phyloP scores from a whole-genome alignment of 768 basidiomycete species.

The Obba rivulosa region DNA sequence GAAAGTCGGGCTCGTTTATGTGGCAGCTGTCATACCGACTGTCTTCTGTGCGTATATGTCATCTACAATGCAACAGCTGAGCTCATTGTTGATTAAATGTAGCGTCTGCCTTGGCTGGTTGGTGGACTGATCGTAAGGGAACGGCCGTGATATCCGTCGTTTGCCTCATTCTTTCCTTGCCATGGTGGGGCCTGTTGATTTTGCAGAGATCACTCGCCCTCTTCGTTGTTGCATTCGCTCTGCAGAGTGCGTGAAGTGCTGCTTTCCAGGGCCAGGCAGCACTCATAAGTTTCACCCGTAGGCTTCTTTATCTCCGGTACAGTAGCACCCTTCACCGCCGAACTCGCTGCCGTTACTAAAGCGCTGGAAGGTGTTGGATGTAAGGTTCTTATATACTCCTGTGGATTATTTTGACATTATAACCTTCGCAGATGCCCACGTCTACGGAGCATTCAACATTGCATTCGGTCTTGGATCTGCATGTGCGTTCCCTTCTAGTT shows the following conservation, averaged over 20 bases:
- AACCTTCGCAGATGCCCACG: slow-evolving; percentile 55
- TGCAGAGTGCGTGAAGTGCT: slow-evolving; percentile 43
- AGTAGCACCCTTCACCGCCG: slow-evolving; percentile 58
- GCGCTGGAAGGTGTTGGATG: slow-evolving; percentile 63
- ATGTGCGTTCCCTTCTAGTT: slow-evolving; percentile 32
- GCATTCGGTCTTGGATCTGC: slow-evolving; percentile 62
- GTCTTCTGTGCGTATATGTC: slow-evolving; percentile 55
- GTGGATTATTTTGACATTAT: no score
- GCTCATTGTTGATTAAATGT: not conserved
- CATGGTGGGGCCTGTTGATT: slow-evolving; percentile 58
- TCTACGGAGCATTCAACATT: slow-evolving; percentile 72
- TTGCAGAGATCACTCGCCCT: slow-evolving; percentile 40
- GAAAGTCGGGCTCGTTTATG: slow-evolving; percentile 59
- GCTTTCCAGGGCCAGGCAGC: no score
- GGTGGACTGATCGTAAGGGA: slow-evolving; percentile 50
- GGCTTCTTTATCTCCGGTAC: slow-evolving; percentile 59
- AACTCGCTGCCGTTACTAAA: slow-evolving; percentile 57
- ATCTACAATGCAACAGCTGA: not conserved
- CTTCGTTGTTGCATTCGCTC: slow-evolving; percentile 43
- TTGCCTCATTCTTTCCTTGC: slow-evolving; percentile 47
- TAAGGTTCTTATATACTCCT: slow-evolving; percentile 32
- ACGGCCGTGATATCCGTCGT: slow-evolving; percentile 47
- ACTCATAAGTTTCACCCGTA: slow-evolving; percentile 17
- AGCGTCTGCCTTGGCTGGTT: slow-evolving; percentile 62
- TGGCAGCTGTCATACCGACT: slow-evolving; percentile 60